These are phyloP conservation scores for Mycena kentingensis DNA, from an alignment of 768 basidiomycete species.

Conservation along the genomic window DNA sequence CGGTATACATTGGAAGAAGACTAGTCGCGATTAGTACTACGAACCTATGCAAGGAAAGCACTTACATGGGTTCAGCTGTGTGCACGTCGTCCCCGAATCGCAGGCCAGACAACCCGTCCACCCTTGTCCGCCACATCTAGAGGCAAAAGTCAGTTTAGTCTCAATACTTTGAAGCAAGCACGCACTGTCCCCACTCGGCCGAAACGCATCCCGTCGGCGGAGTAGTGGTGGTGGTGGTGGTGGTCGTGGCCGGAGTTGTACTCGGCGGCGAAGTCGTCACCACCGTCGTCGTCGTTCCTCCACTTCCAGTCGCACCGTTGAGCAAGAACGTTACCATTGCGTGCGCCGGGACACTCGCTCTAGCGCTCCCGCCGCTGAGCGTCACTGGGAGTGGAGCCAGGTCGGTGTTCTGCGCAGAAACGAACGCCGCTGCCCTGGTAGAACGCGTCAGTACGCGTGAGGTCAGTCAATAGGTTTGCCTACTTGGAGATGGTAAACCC, in stretches of 20 bases:
- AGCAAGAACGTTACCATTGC: constrained; percentile 14
- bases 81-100: neutral
- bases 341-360: constrained; percentile 9
- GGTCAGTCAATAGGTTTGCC: no score
- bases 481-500: constrained; percentile 10
- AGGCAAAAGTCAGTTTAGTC: neutral
- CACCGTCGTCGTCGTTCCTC: neutral
- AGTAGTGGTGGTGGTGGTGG: neutral
- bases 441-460: no score
- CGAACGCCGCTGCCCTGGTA: neutral
- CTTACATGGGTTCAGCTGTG: neutral
- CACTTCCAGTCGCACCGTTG: constrained; percentile 1
- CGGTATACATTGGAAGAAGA: no score
- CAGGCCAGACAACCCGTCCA: constrained; percentile 7
- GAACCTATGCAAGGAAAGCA: no score
- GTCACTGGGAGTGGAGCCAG: neutral
- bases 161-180: neutral
- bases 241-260: neutral
- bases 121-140: constrained; percentile 4
- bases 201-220: constrained; percentile 8
- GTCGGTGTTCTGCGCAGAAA: constrained; percentile 10
- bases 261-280: neutral
- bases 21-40: no score
- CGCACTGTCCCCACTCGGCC: constrained; percentile 11
- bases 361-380: constrained; percentile 1